A percentile compares a stretch with the other conserved stretches of the same genome.
Evolutionary conservation across 345 rosid species (phyloP).

Genomic region (Salix arbutifolia): DNA sequence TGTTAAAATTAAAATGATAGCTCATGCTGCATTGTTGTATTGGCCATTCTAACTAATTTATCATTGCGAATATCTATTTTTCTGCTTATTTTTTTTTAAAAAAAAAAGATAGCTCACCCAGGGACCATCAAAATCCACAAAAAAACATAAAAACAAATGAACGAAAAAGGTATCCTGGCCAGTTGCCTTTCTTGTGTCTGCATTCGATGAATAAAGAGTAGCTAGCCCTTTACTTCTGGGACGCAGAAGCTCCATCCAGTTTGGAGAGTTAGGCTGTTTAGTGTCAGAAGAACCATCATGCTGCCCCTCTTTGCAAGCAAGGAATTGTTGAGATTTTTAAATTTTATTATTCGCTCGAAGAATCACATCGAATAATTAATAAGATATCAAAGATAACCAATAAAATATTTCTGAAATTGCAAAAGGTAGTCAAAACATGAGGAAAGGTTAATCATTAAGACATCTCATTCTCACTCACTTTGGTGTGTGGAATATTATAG

Average conservation of each 20-base stretch:
- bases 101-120: no score
- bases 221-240: neutral
- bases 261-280: neutral
- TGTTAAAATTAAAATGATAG: no score
- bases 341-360: no score
- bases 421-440: slow-evolving; percentile 26
- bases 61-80: no score
- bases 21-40: no score
- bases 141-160: neutral
- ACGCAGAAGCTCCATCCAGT: neutral
- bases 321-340: slow-evolving; percentile 1
- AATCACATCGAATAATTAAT: no score
- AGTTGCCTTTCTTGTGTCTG: neutral
- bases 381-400: no score
- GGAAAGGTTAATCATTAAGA: neutral
- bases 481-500: neutral
- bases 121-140: neutral
- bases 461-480: slow-evolving; percentile 6
- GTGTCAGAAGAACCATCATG: neutral
- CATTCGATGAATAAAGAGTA: neutral
- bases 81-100: no score
- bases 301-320: slow-evolving; percentile 29
- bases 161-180: neutral
- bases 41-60: no score
- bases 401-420: neutral